Evolutionary conservation across 2,329 filamentous ascomycete genomes (phyloP).

Genomic region (Purpureocillium takamizusanense): DNA sequence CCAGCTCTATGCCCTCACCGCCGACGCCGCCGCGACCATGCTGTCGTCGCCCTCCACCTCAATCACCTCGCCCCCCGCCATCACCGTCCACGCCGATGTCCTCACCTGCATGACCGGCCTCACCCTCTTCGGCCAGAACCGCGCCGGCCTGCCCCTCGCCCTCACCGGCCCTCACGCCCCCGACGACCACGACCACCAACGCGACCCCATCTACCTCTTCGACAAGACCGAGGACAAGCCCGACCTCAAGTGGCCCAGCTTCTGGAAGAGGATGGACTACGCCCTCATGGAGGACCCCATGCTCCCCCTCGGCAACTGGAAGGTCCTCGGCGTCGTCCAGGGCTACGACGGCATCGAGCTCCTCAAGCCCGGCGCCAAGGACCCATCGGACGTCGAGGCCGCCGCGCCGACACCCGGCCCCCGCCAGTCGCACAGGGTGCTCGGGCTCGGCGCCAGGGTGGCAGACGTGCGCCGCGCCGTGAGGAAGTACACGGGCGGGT

Average conservation of each 20-base stretch:
- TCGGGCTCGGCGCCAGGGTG: constrained; percentile 36
- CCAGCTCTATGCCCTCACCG: constrained; percentile 33
- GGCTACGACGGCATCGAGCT: constrained; percentile 52
- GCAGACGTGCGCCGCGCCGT: constrained; percentile 29
- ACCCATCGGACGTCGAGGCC: background rate
- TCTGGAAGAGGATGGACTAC: constrained; percentile 59
- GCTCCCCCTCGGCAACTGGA: constrained; percentile 42
- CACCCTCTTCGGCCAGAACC: constrained; percentile 53
- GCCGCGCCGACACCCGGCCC: constrained; percentile 1
- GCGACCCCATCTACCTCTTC: constrained; percentile 27
- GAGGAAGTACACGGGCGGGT: constrained; percentile 43
- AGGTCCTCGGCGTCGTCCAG: constrained; percentile 44
- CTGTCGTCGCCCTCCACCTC: too few species aligned
- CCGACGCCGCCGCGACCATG: constrained; percentile 6
- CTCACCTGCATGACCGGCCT: constrained; percentile 63
- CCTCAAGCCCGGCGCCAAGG: constrained; percentile 35
- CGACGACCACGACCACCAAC: constrained; percentile 6
- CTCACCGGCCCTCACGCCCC: constrained; percentile 11
- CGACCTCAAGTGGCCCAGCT: constrained; percentile 35
- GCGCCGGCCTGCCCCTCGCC: constrained; percentile 24
- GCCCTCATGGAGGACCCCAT: constrained; percentile 45
- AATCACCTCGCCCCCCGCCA: constrained; percentile 10
- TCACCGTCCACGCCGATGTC: constrained; percentile 53
- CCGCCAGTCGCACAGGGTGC: constrained; percentile 16
- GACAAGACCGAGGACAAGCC: constrained; percentile 54